Evolutionary conservation across 768 basidiomycete genomes (phyloP), one percentile per base, ranked within the genome.

Genomic region (Tubosaeta sp.): DNA sequence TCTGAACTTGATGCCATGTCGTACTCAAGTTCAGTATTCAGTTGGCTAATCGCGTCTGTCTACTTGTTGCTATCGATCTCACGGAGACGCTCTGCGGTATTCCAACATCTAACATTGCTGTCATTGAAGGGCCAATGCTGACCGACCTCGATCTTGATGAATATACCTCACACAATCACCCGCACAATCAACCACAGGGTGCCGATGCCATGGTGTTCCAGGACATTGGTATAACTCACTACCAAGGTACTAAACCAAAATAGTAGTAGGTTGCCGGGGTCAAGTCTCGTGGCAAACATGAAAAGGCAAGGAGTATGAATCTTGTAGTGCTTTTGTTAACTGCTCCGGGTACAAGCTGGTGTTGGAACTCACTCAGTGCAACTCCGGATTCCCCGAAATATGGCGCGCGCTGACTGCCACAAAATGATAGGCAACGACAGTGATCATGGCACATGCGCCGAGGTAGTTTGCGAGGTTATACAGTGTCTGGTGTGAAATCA

Each of bases 391-490:
- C 54, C 55, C 52, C 68, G 66, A 64, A 64, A 78, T 54, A 54
- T 75, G 62, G 19, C 78, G 77, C 35, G 83, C 81, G 60, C 94
- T 94, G 54, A 95, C 90, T 30, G 90, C 86, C 45, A 97, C 74
- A 61, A 95, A 81, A 72, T 97, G 94, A 70, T 94, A 96, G 42
- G 82, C 80, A 48, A 97, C 85, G 49, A 94, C 86, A 6, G 88
- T 84, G 58, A 91, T 61, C 86, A 97, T 92, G 25, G 94, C 89
- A 46, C 90, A 74, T 32, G 84, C 75, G 32, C 94, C 94, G 16
- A 94, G 82, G 25, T 81, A 74, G 69, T 92, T 94, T 52, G 91
- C 87, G 47, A 95, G 77, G 48, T 79, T 77, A 70, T 90, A 89
- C 31, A 95, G 77, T 6, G 90, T 90, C 54, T 80, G 72, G 69